Evolutionary conservation across 208 protist species (phyloP), one percentile per base, ranked within the genome.

Genomic region (Strigomonas culicis): DNA sequence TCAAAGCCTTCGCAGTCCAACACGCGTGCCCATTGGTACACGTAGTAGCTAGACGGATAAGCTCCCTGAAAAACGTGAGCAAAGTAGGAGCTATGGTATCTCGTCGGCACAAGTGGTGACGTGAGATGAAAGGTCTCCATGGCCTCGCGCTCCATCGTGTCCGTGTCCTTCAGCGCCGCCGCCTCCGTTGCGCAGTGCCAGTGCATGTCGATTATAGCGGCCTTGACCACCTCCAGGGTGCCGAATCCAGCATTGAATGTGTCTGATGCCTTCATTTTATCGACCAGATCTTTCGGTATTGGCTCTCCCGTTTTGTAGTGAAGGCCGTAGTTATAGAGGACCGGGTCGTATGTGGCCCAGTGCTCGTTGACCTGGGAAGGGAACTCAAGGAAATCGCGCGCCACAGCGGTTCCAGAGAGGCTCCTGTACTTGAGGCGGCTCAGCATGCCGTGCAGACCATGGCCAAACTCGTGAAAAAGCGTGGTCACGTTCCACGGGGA

Each of bases 301-400:
- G 68, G 57, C 47, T 84, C 74, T 46, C 77, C 72, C 15, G 81
- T 93, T 49, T 83, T 46, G 70, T 83, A 74, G 72, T 93, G 86
- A 13, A 75, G 27, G 7, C 78, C 86, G 59, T 90, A 75, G 65
- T 79, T 17, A 47, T 74, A 39, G 24, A 93, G 72, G n/a, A 86
- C 84, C 10, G 66, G 27, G 21, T 73, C 52, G 70, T 85, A 63
- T 36, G 72, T 79, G 21, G 74, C 75, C 83, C 82, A 93, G 66
- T 93, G 86, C 64, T 93, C 83, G 64, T 88, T 88, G 49, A 93
- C 73, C 76, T 93, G 88, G 47, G 84, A 92, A 4, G 88, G 84
- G 51, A 87, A 66, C 79, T 94, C 82, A 10, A 94, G 76, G 57
- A 86, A 87, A 65, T 94, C 88, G 68, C 88, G 84, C 19, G 87